Evolutionary conservation across 768 basidiomycete species (phyloP).

Genomic region (Guyanaporus albipodus): DNA sequence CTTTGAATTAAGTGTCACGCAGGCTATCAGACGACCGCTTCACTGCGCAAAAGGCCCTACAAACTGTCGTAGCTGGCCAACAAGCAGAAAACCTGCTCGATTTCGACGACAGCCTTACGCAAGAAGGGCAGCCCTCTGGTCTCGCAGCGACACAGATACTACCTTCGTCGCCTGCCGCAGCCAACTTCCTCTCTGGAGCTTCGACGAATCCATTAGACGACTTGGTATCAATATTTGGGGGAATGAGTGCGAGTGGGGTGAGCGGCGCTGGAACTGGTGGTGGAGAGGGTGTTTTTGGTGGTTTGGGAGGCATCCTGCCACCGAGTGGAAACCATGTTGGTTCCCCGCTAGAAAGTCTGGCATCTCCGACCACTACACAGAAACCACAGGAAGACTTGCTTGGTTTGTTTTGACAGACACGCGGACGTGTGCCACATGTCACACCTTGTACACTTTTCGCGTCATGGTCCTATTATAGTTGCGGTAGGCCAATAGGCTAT

Average conservation of each 20-base stretch:
- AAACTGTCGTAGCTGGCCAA: constrained; percentile 87
- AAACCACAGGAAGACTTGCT: constrained; percentile 49
- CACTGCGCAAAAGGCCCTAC: constrained; percentile 74
- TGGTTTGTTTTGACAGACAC: constrained; percentile 45
- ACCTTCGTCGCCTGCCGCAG: constrained; percentile 67
- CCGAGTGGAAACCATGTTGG: neutral
- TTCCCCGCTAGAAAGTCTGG: constrained; percentile 22
- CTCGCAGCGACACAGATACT: constrained; percentile 75
- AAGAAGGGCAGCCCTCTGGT: constrained; percentile 61
- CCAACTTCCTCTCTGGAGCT: constrained; percentile 70
- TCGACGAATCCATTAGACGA: constrained; percentile 91
- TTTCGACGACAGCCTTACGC: constrained; percentile 71
- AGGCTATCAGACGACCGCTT: constrained; percentile 67
- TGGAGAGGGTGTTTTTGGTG: constrained; percentile 13
- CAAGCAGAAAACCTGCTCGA: constrained; percentile 94
- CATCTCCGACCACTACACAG: constrained; percentile 23
- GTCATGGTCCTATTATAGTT: neutral
- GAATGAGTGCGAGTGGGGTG: constrained; percentile 32
- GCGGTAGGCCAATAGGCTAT: too few relatives aligned
- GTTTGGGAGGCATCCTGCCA: constrained; percentile 16
- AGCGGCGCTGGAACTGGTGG: constrained; percentile 11
- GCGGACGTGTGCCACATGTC: constrained; percentile 1
- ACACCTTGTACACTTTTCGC: too few relatives aligned
- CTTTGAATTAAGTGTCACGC: constrained; percentile 1
- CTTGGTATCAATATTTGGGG: constrained; percentile 88